Evolutionary conservation across 2,329 filamentous ascomycete genomes (phyloP).

Genomic region (Didymella sp.): DNA sequence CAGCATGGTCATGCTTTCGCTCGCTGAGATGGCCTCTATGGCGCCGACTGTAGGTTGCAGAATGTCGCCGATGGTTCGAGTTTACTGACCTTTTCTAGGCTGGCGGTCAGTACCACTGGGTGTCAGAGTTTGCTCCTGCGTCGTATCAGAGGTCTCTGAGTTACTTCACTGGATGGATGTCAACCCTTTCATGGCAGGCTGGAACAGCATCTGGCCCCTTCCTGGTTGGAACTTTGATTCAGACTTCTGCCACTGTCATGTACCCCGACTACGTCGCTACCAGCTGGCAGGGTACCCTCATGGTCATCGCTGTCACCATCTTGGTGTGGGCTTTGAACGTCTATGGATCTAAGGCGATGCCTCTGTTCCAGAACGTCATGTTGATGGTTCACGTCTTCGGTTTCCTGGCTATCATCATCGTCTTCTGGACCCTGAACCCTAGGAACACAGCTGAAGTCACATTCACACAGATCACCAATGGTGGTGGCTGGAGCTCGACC

Average conservation of each 20-base stretch:
- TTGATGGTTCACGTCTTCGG: constrained; percentile 52
- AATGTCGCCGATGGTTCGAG: background rate
- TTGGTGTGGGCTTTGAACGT: constrained; percentile 55
- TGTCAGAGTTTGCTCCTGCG: constrained; percentile 44
- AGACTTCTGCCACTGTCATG: constrained; percentile 52
- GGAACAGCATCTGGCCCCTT: constrained; percentile 58
- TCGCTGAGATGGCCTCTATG: constrained; percentile 48
- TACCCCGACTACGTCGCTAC: constrained; percentile 52
- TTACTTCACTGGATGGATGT: constrained; percentile 56
- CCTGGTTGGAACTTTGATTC: constrained; percentile 58
- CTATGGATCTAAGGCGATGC: constrained; percentile 41
- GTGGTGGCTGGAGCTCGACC: constrained; percentile 49
- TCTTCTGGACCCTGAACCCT: constrained; percentile 48
- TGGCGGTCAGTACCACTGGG: constrained; percentile 48
- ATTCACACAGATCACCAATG: constrained; percentile 48
- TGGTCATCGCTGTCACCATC: constrained; percentile 56
- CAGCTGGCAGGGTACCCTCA: constrained; percentile 59
- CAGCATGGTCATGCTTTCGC: constrained; percentile 40
- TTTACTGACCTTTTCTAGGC: constrained; percentile 17
- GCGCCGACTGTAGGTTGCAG: constrained; percentile 30
- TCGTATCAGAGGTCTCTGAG: constrained; percentile 39
- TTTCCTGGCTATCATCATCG: constrained; percentile 55
- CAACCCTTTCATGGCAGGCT: constrained; percentile 59
- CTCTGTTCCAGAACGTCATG: constrained; percentile 47
- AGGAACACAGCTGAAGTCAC: constrained; percentile 37